A percentile compares a stretch with the other conserved stretches of the same genome.
Conservation (phyloP, 257 asterid species). For the Solanum chilense region DNA sequence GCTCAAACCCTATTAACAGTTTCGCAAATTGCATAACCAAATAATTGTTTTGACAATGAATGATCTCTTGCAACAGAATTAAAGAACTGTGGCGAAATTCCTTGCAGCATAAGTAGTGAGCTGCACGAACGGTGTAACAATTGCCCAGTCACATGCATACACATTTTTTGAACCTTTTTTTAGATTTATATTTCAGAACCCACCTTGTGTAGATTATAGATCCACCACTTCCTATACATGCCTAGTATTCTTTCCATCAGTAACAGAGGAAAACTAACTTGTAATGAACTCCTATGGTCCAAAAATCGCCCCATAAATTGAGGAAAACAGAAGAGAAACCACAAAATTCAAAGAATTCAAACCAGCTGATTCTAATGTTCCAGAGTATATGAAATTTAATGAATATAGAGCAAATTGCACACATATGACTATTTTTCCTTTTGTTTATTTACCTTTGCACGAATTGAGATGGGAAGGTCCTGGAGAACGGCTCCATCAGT, state of each 20-base stretch:
- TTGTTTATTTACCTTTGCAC: slow-evolving; percentile 56
- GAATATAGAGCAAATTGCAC: not conserved
- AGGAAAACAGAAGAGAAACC: not conserved
- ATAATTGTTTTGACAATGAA: not conserved
- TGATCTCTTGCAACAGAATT: not conserved
- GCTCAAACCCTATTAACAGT: not conserved
- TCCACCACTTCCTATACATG: not conserved
- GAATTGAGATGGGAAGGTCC: slow-evolving; percentile 84
- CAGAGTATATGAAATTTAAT: not conserved
- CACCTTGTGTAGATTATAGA: not conserved
- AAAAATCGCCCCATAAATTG: not conserved
- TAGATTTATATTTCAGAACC: not conserved
- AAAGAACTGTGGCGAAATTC: not conserved
- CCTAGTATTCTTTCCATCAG: not conserved
- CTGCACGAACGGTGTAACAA: not conserved
- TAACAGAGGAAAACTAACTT: not conserved
- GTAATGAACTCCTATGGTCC: not conserved
- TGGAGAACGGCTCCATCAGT: slow-evolving; percentile 69
- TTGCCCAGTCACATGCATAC: not conserved
- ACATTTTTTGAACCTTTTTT: not conserved
- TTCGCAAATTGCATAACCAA: not conserved
- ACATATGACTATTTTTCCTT: not conserved
- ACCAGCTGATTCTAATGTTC: not conserved
- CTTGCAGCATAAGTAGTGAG: not conserved
- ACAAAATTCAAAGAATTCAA: not conserved